A percentile compares a stretch with the other conserved stretches of the same genome.
Conservation (phyloP, 2,329 filamentous ascomycete species). For the Pseudogymnoascus sp. region DNA sequence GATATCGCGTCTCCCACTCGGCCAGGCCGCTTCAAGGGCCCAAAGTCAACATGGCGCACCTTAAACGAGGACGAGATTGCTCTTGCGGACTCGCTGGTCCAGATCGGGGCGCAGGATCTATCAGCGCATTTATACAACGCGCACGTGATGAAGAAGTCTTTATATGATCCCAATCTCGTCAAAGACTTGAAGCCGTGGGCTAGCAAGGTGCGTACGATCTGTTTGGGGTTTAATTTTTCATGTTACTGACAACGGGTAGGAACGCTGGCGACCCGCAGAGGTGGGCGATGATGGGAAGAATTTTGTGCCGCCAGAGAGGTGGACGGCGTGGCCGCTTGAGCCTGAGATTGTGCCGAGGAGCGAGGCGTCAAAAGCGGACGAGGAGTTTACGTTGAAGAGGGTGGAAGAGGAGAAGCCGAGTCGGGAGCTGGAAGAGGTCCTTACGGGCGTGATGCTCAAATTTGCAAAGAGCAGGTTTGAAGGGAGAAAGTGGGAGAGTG, state of each 20-base stretch:
- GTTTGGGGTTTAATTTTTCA: background rate
- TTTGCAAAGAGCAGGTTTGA: slow-evolving; percentile 59
- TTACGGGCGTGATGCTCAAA: slow-evolving; percentile 58
- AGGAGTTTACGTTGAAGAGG: slow-evolving; percentile 43
- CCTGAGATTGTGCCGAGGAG: slow-evolving; percentile 49
- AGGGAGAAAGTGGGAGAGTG: slow-evolving; percentile 29
- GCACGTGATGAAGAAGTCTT: slow-evolving; percentile 54
- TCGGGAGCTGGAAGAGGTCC: slow-evolving; percentile 57
- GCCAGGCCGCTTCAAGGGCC: slow-evolving; percentile 66
- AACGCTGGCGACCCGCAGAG: slow-evolving; percentile 31
- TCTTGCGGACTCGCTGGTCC: slow-evolving; percentile 54
- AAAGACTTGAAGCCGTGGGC: slow-evolving; percentile 27
- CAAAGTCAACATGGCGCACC: slow-evolving; percentile 55
- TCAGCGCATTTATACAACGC: slow-evolving; percentile 72
- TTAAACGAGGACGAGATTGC: slow-evolving; percentile 55
- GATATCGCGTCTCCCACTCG: slow-evolving; percentile 30
- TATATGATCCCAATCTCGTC: slow-evolving; percentile 13
- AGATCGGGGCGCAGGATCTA: slow-evolving; percentile 57
- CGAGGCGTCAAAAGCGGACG: slow-evolving; percentile 43
- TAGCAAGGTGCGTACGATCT: slow-evolving; percentile 25
- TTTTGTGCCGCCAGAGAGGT: slow-evolving; percentile 50
- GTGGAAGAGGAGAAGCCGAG: slow-evolving; percentile 42
- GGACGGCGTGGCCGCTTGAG: slow-evolving; percentile 81
- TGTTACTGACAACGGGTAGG: slow-evolving; percentile 12
- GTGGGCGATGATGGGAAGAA: slow-evolving; percentile 23